Evolutionary conservation across 2,329 filamentous ascomycete species (phyloP).

Genomic region (Fusarium torreyae): DNA sequence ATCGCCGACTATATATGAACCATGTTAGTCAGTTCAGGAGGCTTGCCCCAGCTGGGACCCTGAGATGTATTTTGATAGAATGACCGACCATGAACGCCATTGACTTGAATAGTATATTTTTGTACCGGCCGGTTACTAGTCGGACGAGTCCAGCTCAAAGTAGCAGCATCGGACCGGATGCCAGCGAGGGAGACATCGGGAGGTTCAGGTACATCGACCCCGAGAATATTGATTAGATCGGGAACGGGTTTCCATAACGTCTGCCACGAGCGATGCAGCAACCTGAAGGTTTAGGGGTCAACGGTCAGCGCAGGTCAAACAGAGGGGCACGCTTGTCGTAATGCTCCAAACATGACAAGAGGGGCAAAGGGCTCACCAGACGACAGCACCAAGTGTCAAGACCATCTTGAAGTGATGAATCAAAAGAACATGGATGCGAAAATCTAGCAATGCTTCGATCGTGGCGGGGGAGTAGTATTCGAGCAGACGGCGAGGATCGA

Average conservation of each 20-base stretch:
- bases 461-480: constrained; percentile 51
- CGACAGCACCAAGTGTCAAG: constrained; percentile 66
- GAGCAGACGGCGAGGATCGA: constrained; percentile 53
- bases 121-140: constrained; percentile 77
- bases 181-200: constrained; percentile 92
- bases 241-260: constrained; percentile 93
- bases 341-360: constrained; percentile 3
- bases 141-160: constrained; percentile 90
- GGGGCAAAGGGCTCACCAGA: constrained; percentile 62
- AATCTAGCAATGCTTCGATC: constrained; percentile 56
- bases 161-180: constrained; percentile 88
- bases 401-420: constrained; percentile 69
- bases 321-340: constrained; percentile 2
- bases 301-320: constrained; percentile 28
- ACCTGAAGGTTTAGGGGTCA: constrained; percentile 65
- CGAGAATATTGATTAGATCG: constrained; percentile 89
- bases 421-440: constrained; percentile 64
- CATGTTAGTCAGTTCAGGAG: constrained; percentile 32
- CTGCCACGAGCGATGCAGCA: constrained; percentile 87
- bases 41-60: constrained; percentile 1
- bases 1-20: constrained; percentile 77
- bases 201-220: constrained; percentile 91
- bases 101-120: constrained; percentile 93
- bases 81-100: constrained; percentile 86
- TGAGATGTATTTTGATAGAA: constrained; percentile 15